Conservation (phyloP, 2,329 filamentous ascomycete genomes). For the Trichoderma atroviride region DNA sequence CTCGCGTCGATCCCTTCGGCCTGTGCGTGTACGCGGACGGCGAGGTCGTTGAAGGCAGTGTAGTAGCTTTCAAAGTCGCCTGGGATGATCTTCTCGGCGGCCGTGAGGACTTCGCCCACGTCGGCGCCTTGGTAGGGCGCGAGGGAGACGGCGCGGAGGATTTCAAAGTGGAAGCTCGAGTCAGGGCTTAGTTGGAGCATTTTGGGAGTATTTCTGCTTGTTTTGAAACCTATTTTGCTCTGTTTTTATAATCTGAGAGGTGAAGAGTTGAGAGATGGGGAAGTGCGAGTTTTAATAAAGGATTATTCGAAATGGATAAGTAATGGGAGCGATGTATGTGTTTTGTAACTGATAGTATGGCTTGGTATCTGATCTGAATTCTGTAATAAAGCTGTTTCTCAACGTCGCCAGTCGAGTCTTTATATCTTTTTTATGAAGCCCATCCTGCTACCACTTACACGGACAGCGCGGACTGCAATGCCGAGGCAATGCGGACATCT, state of each 20-base stretch:
- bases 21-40: conserved; percentile 29
- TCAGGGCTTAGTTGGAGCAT: conserved; percentile 33
- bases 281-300: not conserved
- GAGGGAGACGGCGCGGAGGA: conserved; percentile 32
- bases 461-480: not conserved
- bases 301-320: not conserved
- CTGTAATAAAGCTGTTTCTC: not conserved
- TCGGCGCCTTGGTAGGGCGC: conserved; percentile 35
- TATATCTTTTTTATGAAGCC: not conserved
- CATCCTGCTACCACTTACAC: not conserved
- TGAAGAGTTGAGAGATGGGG: not conserved
- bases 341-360: not conserved
- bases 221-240: not conserved
- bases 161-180: conserved; percentile 33
- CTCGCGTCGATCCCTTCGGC: conserved; percentile 25
- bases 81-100: conserved; percentile 30
- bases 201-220: not conserved
- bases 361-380: not conserved
- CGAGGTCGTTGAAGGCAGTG: conserved; percentile 31
- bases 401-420: not conserved
- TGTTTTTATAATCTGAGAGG: not conserved
- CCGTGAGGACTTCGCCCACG: conserved; percentile 39
- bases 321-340: not conserved
- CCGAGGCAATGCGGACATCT: not conserved
- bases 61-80: conserved; percentile 35